Base-by-base conservation (phyloP, 2,329 filamentous ascomycete genomes). In the Lasiodiplodia gonubiensis region DNA sequence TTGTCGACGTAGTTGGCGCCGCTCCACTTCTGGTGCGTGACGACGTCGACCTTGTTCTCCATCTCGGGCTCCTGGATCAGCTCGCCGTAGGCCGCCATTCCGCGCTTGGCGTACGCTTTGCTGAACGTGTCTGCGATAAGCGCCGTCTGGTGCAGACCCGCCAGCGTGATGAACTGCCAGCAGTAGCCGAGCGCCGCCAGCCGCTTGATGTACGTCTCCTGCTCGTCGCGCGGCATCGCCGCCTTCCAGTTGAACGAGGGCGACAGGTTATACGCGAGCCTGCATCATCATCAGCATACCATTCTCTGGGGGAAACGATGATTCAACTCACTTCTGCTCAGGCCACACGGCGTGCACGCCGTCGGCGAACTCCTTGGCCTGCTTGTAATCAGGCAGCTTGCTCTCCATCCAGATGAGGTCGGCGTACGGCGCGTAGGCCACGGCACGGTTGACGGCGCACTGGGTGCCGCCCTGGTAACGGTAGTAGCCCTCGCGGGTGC, bases 101-200 rank as follows among this genome's bases (percentile, higher is more conserved):
- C 94, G 69, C 90, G 84, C 79, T 88, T 84, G 67, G 90, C 86
- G 79, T 92, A 99, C 59, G 92, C 92, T 77, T 89, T 88, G 69
- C 93, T 89, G 82, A 99, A 99, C 70, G 90, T 89, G 82, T 98
- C 89, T 75, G 90, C 90, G 82, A 97, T 96, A 64, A 99, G 88
- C 46, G 94, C 95, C 4, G 93, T 97, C 70, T 93, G 97, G 85
- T 99, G 95, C 77, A 99, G 86, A 72, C 95, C 95, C 5, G 94
- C 95, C 55, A 99, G 88, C n/a, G 95, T 99, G 85, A 99, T 99
- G 86, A 99, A 99, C 82, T 99, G 95, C 95, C 95, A 99, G 88
- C 93, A 97, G 88, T 99, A 99, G 70, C 95, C 95, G 59, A 99
- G 88, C 70, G 84, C 76, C 69, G 90, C 93, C 49, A 99, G 91